Conservation (phyloP, 2,329 filamentous ascomycete species). For the Dactylellina parvicollis region DNA sequence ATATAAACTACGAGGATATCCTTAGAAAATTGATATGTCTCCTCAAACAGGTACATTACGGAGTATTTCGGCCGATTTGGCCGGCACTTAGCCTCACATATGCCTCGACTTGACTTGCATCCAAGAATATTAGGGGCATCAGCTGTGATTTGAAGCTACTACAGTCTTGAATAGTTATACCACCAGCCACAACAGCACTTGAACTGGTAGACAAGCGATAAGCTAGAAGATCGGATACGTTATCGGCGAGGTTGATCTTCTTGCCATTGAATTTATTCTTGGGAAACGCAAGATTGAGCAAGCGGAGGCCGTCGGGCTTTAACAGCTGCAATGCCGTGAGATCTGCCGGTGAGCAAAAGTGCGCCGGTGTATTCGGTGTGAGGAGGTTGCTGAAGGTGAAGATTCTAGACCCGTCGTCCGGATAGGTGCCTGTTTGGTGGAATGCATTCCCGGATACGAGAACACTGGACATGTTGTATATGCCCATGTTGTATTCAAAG, state of each 20-base stretch:
- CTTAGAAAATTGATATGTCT: background rate
- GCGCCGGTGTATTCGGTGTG: constrained; percentile 27
- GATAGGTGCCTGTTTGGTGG: constrained; percentile 43
- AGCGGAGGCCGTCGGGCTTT: constrained; percentile 23
- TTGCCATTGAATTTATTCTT: constrained; percentile 47
- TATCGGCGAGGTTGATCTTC: constrained; percentile 23
- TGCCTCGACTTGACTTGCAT: constrained; percentile 28
- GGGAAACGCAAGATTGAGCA: constrained; percentile 31
- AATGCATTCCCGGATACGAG: constrained; percentile 53
- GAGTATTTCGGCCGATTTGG: constrained; percentile 23
- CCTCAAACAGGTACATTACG: background rate
- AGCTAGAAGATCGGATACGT: constrained; percentile 24
- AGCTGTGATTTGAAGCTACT: constrained; percentile 21
- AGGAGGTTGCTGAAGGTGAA: constrained; percentile 54
- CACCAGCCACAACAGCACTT: constrained; percentile 21
- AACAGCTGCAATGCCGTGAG: constrained; percentile 18
- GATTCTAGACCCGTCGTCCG: constrained; percentile 44
- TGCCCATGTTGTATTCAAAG: constrained; percentile 54
- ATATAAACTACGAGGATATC: no score
- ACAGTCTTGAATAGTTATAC: constrained; percentile 31
- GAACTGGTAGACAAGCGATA: constrained; percentile 35
- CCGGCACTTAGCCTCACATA: constrained; percentile 35
- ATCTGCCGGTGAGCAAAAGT: constrained; percentile 41
- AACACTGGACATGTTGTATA: constrained; percentile 54
- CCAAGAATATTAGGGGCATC: constrained; percentile 36